Percentiles rank a stretch among this genome's conserved stretches.
Evolutionary conservation across 2,329 filamentous ascomycete species (phyloP).

Genomic region (Aspergillus sp.): DNA sequence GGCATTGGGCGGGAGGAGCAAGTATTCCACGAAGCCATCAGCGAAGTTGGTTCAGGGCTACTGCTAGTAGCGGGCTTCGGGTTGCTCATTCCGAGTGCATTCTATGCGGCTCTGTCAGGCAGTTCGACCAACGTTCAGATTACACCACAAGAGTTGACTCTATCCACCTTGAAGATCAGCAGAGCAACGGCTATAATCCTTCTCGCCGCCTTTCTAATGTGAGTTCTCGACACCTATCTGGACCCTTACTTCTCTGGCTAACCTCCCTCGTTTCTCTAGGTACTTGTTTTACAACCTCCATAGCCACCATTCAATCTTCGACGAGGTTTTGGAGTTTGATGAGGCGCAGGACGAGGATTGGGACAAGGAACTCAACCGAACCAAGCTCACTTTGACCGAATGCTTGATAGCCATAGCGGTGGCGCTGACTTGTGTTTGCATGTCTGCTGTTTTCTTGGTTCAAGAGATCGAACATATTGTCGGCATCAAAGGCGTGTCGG

Average conservation of each 20-base stretch:
- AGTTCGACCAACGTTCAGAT: slow-evolving; percentile 35
- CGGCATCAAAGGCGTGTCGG: slow-evolving; percentile 42
- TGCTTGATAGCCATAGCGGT: slow-evolving; percentile 57
- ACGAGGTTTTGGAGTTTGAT: slow-evolving; percentile 63
- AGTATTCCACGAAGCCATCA: slow-evolving; percentile 64
- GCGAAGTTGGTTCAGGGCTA: slow-evolving; percentile 69
- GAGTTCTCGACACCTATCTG: slow-evolving; percentile 16
- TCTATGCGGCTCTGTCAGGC: slow-evolving; percentile 37
- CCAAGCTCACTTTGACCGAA: slow-evolving; percentile 68
- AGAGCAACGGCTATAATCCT: slow-evolving; percentile 63
- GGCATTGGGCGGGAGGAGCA: slow-evolving; percentile 60
- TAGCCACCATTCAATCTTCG: slow-evolving; percentile 69
- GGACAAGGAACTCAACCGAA: slow-evolving; percentile 51
- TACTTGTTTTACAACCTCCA: slow-evolving; percentile 65
- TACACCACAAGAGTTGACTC: slow-evolving; percentile 36
- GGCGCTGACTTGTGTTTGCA: slow-evolving; percentile 59
- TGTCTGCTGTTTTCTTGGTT: slow-evolving; percentile 68
- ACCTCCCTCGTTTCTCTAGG: slow-evolving; percentile 14
- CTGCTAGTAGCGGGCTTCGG: slow-evolving; percentile 65
- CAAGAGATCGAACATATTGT: slow-evolving; percentile 60
- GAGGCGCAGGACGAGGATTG: slow-evolving; percentile 59
- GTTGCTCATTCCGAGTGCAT: slow-evolving; percentile 38
- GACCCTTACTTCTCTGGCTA: slow-evolving; percentile 1
- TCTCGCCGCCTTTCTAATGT: slow-evolving; percentile 59
- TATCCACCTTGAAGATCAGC: slow-evolving; percentile 57